These are phyloP conservation scores for Aspergillus tamarii DNA, from an alignment of 2,329 filamentous ascomycete genomes.

Conservation along the genomic window DNA sequence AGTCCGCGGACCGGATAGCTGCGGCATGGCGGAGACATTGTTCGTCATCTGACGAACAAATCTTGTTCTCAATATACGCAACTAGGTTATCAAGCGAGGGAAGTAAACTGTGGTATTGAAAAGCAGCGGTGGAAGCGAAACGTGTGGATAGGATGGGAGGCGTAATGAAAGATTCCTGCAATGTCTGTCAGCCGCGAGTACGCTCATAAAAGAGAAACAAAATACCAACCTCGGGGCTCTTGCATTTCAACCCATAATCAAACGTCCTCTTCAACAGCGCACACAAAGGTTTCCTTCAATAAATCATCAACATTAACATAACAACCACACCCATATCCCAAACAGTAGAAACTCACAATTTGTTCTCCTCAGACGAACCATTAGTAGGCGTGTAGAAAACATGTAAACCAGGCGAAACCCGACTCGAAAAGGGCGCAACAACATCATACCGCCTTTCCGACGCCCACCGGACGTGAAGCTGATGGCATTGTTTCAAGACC, in stretches of 20 bases:
- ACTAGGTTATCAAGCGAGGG: conserved; percentile 60
- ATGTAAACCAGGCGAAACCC: conserved; percentile 79
- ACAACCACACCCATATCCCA: neutral
- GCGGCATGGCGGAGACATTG: conserved; percentile 56
- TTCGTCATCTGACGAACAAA: conserved; percentile 56
- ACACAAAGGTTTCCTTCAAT: conserved; percentile 57
- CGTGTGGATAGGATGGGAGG: conserved; percentile 60
- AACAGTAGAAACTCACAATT: neutral
- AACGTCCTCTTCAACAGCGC: conserved; percentile 61
- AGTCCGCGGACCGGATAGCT: conserved; percentile 58
- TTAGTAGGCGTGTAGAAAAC: conserved; percentile 67
- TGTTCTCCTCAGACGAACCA: neutral
- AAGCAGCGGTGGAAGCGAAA: conserved; percentile 64
- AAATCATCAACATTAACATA: neutral
- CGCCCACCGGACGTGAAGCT: conserved; percentile 82
- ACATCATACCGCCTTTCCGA: conserved; percentile 60
- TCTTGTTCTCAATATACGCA: conserved; percentile 53
- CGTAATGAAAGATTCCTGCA: conserved; percentile 63
- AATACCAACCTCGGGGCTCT: conserved; percentile 48
- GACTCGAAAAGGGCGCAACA: conserved; percentile 72
- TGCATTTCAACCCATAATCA: conserved; percentile 59
- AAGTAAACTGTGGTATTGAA: conserved; percentile 72
- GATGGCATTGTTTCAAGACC: conserved; percentile 66
- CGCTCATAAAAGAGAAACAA: neutral
- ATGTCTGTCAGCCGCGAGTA: neutral